These are phyloP conservation scores for Bretschneidera sinensis DNA, from an alignment of 345 rosid species.

Conservation along the genomic window DNA sequence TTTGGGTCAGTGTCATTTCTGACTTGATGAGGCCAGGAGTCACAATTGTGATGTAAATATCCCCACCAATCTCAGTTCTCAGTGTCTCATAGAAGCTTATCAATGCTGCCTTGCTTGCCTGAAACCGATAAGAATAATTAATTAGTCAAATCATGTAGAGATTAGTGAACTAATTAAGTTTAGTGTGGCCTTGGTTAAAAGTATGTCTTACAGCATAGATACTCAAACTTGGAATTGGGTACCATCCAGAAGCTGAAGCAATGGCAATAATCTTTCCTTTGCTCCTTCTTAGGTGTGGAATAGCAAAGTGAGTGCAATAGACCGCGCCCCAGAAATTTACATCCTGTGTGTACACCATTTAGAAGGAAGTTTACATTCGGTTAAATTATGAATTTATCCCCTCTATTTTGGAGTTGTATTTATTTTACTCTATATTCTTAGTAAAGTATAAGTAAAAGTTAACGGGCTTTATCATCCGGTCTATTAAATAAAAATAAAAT, in stretches of 20 bases:
- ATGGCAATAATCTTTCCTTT: constrained; percentile 53
- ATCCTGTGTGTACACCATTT: constrained; percentile 27
- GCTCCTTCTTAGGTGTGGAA: constrained; percentile 48
- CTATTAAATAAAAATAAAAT: too few relatives aligned
- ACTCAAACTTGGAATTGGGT: constrained; percentile 41
- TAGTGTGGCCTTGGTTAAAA: background rate
- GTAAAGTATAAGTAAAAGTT: too few relatives aligned
- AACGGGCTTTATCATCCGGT: too few relatives aligned
- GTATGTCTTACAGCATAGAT: constrained; percentile 39
- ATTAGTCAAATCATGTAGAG: too few relatives aligned
- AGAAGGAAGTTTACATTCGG: too few relatives aligned
- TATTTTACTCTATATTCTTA: too few relatives aligned
- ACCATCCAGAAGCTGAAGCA: constrained; percentile 44
- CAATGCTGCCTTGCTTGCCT: constrained; percentile 73
- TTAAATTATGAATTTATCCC: too few relatives aligned
- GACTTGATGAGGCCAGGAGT: constrained; percentile 61
- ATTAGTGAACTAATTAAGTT: too few relatives aligned
- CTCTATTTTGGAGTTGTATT: too few relatives aligned
- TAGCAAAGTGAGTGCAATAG: constrained; percentile 43
- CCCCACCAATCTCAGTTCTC: constrained; percentile 47
- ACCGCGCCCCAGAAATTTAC: constrained; percentile 68
- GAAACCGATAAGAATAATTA: background rate
- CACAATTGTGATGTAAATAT: constrained; percentile 45
- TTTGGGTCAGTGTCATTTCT: constrained; percentile 18
- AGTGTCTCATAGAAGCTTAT: constrained; percentile 51